Evolutionary conservation across 106 monocot species (phyloP).

Genomic region (Triglochin maritima): DNA sequence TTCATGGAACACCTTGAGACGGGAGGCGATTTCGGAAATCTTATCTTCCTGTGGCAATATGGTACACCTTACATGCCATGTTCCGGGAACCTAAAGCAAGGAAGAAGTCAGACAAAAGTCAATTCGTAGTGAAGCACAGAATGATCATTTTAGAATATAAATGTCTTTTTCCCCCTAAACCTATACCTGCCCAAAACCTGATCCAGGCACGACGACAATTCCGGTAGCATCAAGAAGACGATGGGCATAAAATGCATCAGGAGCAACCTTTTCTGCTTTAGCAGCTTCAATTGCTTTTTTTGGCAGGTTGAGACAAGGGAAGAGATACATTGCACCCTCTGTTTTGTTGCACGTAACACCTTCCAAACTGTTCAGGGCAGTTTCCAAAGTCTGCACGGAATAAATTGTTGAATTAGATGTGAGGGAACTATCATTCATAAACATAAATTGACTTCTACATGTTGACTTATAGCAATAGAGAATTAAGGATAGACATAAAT

Average conservation of each 20-base stretch:
- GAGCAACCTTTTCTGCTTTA: conserved; percentile 35
- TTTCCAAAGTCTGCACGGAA: conserved; percentile 47
- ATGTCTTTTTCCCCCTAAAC: no score
- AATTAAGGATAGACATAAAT: no score
- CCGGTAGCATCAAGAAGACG: conserved; percentile 78
- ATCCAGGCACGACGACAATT: conserved; percentile 78
- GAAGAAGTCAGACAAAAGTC: neutral
- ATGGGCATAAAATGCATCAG: conserved; percentile 65
- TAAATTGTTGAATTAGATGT: neutral
- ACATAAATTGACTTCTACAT: neutral
- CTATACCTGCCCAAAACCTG: conserved; percentile 81
- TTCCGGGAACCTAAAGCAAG: conserved; percentile 59
- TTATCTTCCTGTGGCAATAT: conserved; percentile 87
- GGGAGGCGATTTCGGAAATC: conserved; percentile 62
- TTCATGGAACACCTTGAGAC: conserved; percentile 66
- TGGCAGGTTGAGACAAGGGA: conserved; percentile 51
- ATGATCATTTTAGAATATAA: neutral
- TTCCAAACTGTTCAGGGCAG: conserved; percentile 73
- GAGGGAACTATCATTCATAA: neutral
- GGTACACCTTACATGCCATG: conserved; percentile 82
- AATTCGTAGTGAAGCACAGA: neutral
- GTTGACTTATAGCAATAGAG: no score
- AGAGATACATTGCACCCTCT: conserved; percentile 93
- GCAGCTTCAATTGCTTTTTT: conserved; percentile 73
- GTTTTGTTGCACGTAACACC: conserved; percentile 79